Base-by-base conservation (phyloP, 192 early-diverging fungal species). In the Thoreauomyces humboldtii region DNA sequence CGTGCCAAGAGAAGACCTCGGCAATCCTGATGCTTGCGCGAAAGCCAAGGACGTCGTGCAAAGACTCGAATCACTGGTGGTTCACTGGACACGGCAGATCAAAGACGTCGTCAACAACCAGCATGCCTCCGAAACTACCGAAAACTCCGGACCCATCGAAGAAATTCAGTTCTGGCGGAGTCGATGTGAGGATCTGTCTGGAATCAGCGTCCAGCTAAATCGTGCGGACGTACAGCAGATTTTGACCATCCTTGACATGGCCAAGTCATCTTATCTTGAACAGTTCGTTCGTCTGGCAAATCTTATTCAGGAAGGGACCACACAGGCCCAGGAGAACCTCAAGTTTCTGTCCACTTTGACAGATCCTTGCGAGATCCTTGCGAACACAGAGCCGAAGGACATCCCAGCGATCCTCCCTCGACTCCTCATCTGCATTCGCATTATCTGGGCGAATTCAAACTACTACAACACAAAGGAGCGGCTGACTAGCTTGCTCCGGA, bases 41-140 rank as follows among this genome's bases (percentile, higher is more conserved):
- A 79, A 79, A 34, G 6, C 70, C 11, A 85, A 85, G 58, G 84
- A 86, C 53, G 67, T 83, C 19, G 76, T 85, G 17, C 84, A 86
- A 51, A 67, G 84, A 0, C 64, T 86, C 9, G 84, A 86, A 59
- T 72, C 77, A 1, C 66, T 86, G 0, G 52, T 86, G 0, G 73
- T 86, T 27, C 84, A 86, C 66, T 86, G 84, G 84, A 86, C 83
- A 4, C 67, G 78, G 15, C 84, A 86, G 57, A 86, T 86, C 58
- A 86, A 86, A 61, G 84, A 86, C 35, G 84, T 86, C 46, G 72
- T 86, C 42, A 86, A 85, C 65, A 79, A 78, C 38, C 84, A 86
- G 55, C 84, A 86, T 64, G 77, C 63, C 17, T 76, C 76, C 1
- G 78, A 79, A 65, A 77, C 74, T 44, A 65, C 75, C 32, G 84